Conservation (phyloP, 495 filamentous ascomycete species). For the Geopyxis carbonaria region DNA sequence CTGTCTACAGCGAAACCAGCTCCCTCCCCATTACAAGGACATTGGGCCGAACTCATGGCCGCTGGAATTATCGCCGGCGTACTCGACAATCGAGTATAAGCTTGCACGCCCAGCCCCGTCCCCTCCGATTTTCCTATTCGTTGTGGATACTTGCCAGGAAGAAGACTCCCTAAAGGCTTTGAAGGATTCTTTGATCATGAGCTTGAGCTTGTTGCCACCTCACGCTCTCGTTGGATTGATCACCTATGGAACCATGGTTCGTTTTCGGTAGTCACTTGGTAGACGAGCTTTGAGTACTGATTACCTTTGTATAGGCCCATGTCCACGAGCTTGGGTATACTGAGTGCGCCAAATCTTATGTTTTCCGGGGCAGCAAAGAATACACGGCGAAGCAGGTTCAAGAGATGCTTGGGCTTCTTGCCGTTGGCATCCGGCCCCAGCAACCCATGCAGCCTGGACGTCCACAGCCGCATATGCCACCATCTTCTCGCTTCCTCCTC, state of each 20-base stretch:
- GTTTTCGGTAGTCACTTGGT: conserved; percentile 6
- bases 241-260: conserved; percentile 92
- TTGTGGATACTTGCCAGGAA: conserved; percentile 97
- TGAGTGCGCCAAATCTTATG: conserved; percentile 98
- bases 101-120: conserved; percentile 82
- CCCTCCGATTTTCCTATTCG: conserved; percentile 91
- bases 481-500: conserved; percentile 77
- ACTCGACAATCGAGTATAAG: conserved; percentile 95
- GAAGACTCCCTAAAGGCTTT: conserved; percentile 90
- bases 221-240: conserved; percentile 89
- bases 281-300: background rate
- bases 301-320: conserved; percentile 46
- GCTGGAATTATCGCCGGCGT: conserved; percentile 79
- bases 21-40: conserved; percentile 97
- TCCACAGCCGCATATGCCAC: conserved; percentile 52
- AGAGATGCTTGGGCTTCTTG: conserved; percentile 83
- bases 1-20: conserved; percentile 83
- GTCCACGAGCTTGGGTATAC: conserved; percentile 97
- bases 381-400: conserved; percentile 94
- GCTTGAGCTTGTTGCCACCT: conserved; percentile 80
- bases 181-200: conserved; percentile 94
- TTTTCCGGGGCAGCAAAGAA: conserved; percentile 96
- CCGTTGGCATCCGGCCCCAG: conserved; percentile 55
- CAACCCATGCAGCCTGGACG: conserved; percentile 47
- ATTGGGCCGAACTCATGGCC: conserved; percentile 90